Evolutionary conservation across 257 asterid genomes (phyloP), one percentile per base, ranked within the genome.

Genomic region (Solanum medicagineum): DNA sequence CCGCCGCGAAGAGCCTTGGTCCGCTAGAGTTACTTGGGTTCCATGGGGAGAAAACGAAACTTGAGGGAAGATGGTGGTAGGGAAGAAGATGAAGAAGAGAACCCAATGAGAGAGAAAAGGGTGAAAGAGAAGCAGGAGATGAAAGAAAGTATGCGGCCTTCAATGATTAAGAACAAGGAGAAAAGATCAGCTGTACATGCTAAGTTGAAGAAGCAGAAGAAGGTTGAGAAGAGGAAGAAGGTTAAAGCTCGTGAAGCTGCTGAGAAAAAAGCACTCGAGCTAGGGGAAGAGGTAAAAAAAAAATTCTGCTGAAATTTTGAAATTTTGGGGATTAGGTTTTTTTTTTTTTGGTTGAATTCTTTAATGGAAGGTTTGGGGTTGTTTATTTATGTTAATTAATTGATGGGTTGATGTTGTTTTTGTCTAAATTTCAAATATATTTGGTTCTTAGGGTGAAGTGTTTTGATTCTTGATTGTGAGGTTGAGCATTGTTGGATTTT

Each of bases 231-330:
- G 89, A 90, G 89, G 80, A 95, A 92, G 87, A 92, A 90, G 88
- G 91, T 88, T 17, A 94, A 92, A 87, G 93, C 89, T 83, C 97
- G 93, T 9, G 98, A 95, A 20, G 95, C 92, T 63, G 97, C 90
- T 6, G 98, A 96, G 91, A 90, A 90, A 90, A 91, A 89, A 87
- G 98, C 98, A 44, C 85, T 95, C 12, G 99, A 96, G 89, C 93
- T 96, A 19, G 99, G 99, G 5, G 95, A 96, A 88, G 99, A 96
- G 90, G 92, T 89, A 75, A 47, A 49, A 17, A 36, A 36, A 36
- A 36, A 36, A 36, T 0, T 14, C 70, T 63, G 19, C 20, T 63
- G 70, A 63, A 24, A 26, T 62, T 63, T 51, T 63, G 13, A 42
- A 63, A 3, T 63, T 63, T 24, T 36, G 47, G 59, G 65, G 44